Conservation (phyloP, 2,329 filamentous ascomycete species). For the Verticillium alfalfae region DNA sequence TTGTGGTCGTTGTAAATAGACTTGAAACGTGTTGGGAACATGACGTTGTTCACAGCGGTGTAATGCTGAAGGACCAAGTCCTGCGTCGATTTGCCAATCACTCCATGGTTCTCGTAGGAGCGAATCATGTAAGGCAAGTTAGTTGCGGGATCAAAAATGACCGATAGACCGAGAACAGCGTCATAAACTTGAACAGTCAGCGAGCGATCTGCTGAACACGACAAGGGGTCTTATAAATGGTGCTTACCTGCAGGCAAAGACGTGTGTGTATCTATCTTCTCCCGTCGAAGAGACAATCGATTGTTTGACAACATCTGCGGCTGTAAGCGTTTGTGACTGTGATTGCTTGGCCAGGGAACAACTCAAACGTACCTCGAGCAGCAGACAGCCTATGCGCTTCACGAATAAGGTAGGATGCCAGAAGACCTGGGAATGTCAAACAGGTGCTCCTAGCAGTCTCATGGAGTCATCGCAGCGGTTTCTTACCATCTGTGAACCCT, state of each 20-base stretch:
- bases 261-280: too few species aligned
- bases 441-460: too few species aligned
- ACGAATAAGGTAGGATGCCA: slow-evolving; percentile 4
- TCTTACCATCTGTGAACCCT: too few species aligned
- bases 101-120: slow-evolving; percentile 6
- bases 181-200: slow-evolving; percentile 1
- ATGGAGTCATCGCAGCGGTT: too few species aligned
- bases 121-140: slow-evolving; percentile 5
- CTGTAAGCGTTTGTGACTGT: too few species aligned
- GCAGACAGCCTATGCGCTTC: slow-evolving; percentile 6
- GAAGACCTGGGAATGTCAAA: background rate
- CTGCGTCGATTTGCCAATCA: slow-evolving; percentile 8
- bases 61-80: slow-evolving; percentile 10
- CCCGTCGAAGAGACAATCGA: too few species aligned
- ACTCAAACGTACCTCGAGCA: background rate
- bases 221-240: too few species aligned
- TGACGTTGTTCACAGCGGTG: slow-evolving; percentile 3
- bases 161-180: background rate
- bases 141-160: slow-evolving; percentile 1
- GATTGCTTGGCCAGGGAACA: too few species aligned
- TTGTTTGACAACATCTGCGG: background rate
- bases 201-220: too few species aligned
- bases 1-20: too few species aligned
- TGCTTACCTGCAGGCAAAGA: too few species aligned
- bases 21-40: background rate